These are phyloP conservation scores for Citrus cavaleriei DNA, from an alignment of 345 rosid species.

Conservation along the genomic window DNA sequence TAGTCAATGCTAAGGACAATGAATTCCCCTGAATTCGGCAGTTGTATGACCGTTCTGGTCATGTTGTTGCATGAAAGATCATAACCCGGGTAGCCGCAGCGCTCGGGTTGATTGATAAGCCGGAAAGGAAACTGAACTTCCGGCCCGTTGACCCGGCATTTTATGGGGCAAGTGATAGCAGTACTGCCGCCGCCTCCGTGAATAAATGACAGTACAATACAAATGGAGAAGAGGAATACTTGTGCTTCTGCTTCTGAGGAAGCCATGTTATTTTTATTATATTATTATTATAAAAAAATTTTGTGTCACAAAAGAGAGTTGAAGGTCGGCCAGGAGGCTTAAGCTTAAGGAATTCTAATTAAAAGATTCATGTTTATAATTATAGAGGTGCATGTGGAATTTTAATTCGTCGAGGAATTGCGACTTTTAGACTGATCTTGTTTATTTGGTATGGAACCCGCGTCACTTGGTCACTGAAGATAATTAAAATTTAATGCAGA, in stretches of 20 bases:
- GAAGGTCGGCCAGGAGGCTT: background rate
- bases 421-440: background rate
- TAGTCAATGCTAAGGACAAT: conserved; percentile 37
- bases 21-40: conserved; percentile 37
- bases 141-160: background rate
- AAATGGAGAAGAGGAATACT: background rate
- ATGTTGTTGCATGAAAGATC: conserved; percentile 33
- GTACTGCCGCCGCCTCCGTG: background rate
- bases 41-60: conserved; percentile 18
- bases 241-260: background rate
- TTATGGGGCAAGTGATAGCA: conserved; percentile 9
- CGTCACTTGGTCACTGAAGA: background rate
- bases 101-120: background rate
- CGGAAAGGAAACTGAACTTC: conserved; percentile 43
- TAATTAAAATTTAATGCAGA: background rate
- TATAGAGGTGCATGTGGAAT: too few species aligned
- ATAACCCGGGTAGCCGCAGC: conserved; percentile 37
- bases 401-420: too few species aligned
- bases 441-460: background rate
- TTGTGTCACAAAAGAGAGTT: background rate
- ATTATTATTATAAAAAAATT: background rate
- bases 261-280: background rate
- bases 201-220: conserved; percentile 1
- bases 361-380: too few species aligned
- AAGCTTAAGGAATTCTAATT: background rate